phyloP scores from a whole-genome alignment of 805 yeast genomes.

The Trichomonascus vanleenenianus region DNA sequence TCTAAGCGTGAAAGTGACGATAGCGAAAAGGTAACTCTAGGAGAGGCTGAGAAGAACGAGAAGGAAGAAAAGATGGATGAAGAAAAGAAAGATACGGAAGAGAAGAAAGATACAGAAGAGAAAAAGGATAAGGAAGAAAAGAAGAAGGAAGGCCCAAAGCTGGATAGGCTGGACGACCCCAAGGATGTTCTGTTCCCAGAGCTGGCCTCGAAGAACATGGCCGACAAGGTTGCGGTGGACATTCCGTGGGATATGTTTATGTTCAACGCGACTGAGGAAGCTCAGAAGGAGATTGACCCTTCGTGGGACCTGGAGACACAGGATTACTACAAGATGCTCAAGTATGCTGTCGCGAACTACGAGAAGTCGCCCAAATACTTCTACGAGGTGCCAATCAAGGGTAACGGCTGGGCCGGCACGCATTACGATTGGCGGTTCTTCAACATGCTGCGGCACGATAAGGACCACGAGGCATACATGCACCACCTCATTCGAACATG shows the following conservation, averaged over 20 bases:
- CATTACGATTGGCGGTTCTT: conserved; percentile 66
- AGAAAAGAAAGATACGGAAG: conserved; percentile 1
- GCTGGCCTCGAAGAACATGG: background rate
- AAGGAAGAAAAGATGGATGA: conserved; percentile 2
- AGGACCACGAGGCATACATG: conserved; percentile 38
- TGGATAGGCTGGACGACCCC: background rate
- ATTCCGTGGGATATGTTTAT: conserved; percentile 12
- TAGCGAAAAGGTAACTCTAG: conserved; percentile 11
- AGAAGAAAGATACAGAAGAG: background rate
- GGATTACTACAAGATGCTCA: conserved; percentile 13
- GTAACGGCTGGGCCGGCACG: conserved; percentile 13
- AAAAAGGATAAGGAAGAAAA: background rate
- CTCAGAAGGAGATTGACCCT: background rate
- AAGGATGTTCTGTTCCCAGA: conserved; percentile 1
- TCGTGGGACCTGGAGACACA: conserved; percentile 1
- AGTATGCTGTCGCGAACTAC: conserved; percentile 8
- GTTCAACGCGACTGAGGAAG: conserved; percentile 12
- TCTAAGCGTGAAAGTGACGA: conserved; percentile 13
- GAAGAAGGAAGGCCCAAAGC: background rate
- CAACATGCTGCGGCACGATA: conserved; percentile 33
- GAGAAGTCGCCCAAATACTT: conserved; percentile 16
- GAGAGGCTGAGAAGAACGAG: conserved; percentile 10
- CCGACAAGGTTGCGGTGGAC: conserved; percentile 10
- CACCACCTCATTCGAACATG: conserved; percentile 41
- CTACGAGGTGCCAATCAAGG: conserved; percentile 13